Evolutionary conservation across 2,329 filamentous ascomycete species (phyloP), one percentile per base, ranked within the genome.

Genomic region (Fusarium virguliforme): DNA sequence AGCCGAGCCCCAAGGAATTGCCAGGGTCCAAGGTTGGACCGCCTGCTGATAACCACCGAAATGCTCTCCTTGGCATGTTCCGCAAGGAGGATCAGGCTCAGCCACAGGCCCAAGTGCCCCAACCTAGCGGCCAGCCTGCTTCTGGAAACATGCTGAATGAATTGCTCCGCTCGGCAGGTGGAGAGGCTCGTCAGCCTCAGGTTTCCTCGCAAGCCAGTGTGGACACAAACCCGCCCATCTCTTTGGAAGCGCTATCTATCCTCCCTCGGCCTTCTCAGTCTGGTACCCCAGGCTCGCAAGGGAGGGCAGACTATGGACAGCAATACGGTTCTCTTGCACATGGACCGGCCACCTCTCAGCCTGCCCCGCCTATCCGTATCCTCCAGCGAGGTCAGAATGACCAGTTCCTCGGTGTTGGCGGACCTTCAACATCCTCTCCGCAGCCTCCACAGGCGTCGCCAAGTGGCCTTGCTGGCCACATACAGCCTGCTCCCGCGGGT

Each of bases 31-130:
- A 69, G 48, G 72, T 78, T 24, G 68, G 67, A 26, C 64, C 70
- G 1, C 65, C 68, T 5, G 66, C 63, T 6, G 75, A 76, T 30
- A 71, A 77, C 50, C 86, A 89, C 68, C 84, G 85, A 24, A 84
- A 82, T 18, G 81, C 84, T 8, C 78, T 89, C 22, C 79, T 89
- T 13, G 84, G 82, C 24, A 87, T 89, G 81, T 88, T 90, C 78
- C 88, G 87, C 66, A 84, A 84, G 68, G 70, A 61, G 37, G 68
- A 71, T n/a, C 60, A 68, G 24, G 60, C 56, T 6, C 68, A 57
- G 32, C 54, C 56, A 26, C 67, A 56, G n/a, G 43, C 46, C 5
- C 68, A 71, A 13, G 43, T 46, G 18, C 26, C 63, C 30, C 67
- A 70, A 9, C 24, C 53, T 40, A 10, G 40, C 34, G 43, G 43